Conservation (phyloP, 352 stramenopile genomes). For the Globisporangium mamillatum region DNA sequence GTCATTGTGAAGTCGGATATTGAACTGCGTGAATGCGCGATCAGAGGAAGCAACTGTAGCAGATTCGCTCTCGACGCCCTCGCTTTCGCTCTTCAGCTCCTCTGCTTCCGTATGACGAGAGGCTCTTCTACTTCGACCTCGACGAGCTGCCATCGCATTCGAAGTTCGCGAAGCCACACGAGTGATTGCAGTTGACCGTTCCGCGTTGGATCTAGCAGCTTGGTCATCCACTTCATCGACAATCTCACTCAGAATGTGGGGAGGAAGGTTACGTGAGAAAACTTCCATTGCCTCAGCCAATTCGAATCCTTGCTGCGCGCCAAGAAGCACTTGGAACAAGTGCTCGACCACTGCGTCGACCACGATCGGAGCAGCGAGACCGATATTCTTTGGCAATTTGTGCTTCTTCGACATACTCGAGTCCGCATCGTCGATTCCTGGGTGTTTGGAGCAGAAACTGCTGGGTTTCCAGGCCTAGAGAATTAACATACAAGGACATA, state of each 20-base stretch:
- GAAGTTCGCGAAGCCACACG: conserved; percentile 9
- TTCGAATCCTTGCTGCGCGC: conserved; percentile 65
- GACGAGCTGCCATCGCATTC: conserved; percentile 17
- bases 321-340: conserved; percentile 66
- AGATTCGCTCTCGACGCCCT: neutral
- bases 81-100: conserved; percentile 23
- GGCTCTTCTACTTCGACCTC: conserved; percentile 9
- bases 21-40: conserved; percentile 29
- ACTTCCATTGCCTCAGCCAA: conserved; percentile 66
- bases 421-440: conserved; percentile 45
- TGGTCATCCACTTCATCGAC: conserved; percentile 14
- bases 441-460: conserved; percentile 79
- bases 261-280: conserved; percentile 59
- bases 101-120: conserved; percentile 18
- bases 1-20: conserved; percentile 82
- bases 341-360: conserved; percentile 80
- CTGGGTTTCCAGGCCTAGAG: conserved; percentile 72
- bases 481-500: neutral
- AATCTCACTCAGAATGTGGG: conserved; percentile 44
- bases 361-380: conserved; percentile 45
- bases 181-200: neutral
- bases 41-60: neutral
- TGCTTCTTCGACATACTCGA: conserved; percentile 34
- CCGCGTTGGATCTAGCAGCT: neutral
- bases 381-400: conserved; percentile 66